These are phyloP conservation scores for Phylloporus sp. DNA, from an alignment of 768 basidiomycete species.

Conservation along the genomic window DNA sequence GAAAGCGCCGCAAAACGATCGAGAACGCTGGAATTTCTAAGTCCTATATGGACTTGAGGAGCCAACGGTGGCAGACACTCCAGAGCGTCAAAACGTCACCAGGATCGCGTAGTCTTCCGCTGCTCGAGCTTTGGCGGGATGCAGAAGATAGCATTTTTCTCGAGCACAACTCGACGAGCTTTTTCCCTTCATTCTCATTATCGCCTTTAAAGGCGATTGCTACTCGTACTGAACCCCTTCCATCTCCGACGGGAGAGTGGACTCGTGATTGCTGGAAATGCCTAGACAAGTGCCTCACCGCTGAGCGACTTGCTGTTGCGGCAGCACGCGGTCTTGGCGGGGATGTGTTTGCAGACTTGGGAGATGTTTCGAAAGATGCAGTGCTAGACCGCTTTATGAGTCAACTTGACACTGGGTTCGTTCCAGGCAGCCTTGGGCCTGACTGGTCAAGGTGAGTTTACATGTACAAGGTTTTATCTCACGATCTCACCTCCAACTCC, in stretches of 20 bases:
- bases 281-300: conserved; percentile 75
- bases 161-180: conserved; percentile 22
- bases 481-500: not conserved
- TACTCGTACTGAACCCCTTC: not conserved
- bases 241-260: conserved; percentile 43
- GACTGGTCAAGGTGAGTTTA: conserved; percentile 55
- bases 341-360: conserved; percentile 47
- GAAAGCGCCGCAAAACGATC: conserved; percentile 37
- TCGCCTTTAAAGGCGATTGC: conserved; percentile 13
- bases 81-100: conserved; percentile 14
- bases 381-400: conserved; percentile 61
- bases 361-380: conserved; percentile 47
- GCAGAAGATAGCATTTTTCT: conserved; percentile 29
- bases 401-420: conserved; percentile 44
- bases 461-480: not conserved
- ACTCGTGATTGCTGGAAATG: conserved; percentile 75
- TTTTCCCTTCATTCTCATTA: conserved; percentile 9
- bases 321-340: conserved; percentile 23
- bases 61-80: conserved; percentile 11
- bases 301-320: conserved; percentile 55
- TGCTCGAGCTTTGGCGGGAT: conserved; percentile 28
- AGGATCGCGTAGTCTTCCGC: conserved; percentile 33
- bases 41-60: conserved; percentile 8
- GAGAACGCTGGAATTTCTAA: conserved; percentile 31
- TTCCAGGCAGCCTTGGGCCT: conserved; percentile 39